Base-by-base conservation (phyloP, 441 rosid species). In the Kokia cookei region DNA sequence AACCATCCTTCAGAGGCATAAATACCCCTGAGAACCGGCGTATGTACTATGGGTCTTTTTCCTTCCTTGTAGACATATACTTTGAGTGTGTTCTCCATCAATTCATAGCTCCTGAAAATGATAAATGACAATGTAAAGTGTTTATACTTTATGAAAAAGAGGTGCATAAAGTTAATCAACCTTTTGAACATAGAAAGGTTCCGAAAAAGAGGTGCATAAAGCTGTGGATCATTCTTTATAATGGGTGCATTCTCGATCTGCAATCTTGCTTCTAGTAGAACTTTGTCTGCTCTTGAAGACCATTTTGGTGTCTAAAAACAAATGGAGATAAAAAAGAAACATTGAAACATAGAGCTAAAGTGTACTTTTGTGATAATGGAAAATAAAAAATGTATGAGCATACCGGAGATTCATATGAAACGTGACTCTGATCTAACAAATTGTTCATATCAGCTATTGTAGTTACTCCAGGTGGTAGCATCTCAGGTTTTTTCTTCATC, bases 1-100 rank as follows among this genome's bases (percentile, higher is more conserved):
- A 94, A 94, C 97, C 98, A 94, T 76, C 98, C 97, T 73, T 94
- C 98, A 2, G 97, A 92, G 75, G 97, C 95, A 78, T 94, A 94
- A 84, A 94, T 94, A 53, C 98, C 97, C 81, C 86, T 66, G 29
- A 92, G 88, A 19, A 79, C 74, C 1, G 97, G 91, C 62, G 69
- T 77, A 76, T 94, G 98, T 42, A 92, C 32, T 66, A 92, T 81
- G 0, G 98, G 97, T 81, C 75, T 86, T 80, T 83, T 84, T 73
- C 98, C 98, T 85, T 94, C 97, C 81, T 68, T 85, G 80, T 94
- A 94, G 45, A 94, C 69, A 66, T 91, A 92, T 15, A 94, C 92
- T 82, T 88, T 90, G 65, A 94, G 91, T 74, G 66, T 86, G 42
- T 84, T 79, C 84, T 94, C 95, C 97, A 94, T 94, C 74, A 94